Evolutionary conservation across 345 rosid genomes (phyloP).

Genomic region (Lepidium didymum): DNA sequence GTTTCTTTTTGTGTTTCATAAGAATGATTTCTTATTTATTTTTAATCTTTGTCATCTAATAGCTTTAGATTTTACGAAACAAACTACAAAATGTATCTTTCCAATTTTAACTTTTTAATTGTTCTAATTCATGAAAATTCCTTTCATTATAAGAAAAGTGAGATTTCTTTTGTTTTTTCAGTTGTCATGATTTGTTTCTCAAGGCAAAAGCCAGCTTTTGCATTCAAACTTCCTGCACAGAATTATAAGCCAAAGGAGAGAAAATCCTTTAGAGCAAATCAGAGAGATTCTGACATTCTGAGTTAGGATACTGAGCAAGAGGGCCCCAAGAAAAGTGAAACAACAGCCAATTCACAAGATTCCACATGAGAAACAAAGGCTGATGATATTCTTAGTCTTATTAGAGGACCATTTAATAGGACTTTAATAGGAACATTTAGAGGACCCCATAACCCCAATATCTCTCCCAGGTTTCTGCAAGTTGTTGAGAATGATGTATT

Average conservation of each 20-base stretch:
- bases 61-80: not conserved
- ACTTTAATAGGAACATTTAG: constrained; percentile 7
- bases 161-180: not conserved
- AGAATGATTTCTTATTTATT: not conserved
- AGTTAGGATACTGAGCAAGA: constrained; percentile 4
- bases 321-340: constrained; percentile 19
- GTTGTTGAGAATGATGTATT: constrained; percentile 8
- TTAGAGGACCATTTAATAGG: no score
- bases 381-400: not conserved
- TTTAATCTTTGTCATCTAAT: not conserved
- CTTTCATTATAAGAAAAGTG: not conserved
- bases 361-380: constrained; percentile 16
- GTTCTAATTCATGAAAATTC: not conserved
- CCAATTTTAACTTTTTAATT: not conserved
- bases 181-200: constrained; percentile 2
- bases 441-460: constrained; percentile 10
- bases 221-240: not conserved
- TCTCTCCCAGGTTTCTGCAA: constrained; percentile 7
- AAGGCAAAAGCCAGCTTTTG: constrained; percentile 3
- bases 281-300: constrained; percentile 27
- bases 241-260: not conserved
- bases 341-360: constrained; percentile 15
- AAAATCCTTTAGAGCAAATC: not conserved
- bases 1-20: not conserved
- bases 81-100: not conserved